phyloP scores from a whole-genome alignment of 768 basidiomycete species.

The Collybia sp. region DNA sequence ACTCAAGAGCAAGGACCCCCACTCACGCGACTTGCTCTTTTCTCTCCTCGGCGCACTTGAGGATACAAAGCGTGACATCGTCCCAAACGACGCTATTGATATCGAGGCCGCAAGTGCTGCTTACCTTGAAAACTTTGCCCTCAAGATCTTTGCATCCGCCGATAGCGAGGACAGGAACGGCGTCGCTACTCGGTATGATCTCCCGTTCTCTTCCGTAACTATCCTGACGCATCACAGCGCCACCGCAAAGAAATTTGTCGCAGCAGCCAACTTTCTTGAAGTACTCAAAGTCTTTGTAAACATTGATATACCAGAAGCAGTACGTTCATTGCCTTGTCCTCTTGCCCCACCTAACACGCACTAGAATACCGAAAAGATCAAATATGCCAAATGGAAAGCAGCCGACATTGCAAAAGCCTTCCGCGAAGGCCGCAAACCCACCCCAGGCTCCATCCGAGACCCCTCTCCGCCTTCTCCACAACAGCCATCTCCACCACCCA shows the following conservation, averaged over 20 bases:
- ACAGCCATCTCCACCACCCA: not conserved
- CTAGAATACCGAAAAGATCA: slow-evolving; percentile 83
- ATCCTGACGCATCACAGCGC: slow-evolving; percentile 38
- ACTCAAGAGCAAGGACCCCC: slow-evolving; percentile 59
- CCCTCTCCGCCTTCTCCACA: slow-evolving; percentile 11
- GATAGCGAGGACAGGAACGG: slow-evolving; percentile 90
- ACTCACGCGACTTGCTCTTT: slow-evolving; percentile 66
- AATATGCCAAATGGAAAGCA: slow-evolving; percentile 97
- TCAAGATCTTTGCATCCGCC: slow-evolving; percentile 82
- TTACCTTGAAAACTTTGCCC: slow-evolving; percentile 93
- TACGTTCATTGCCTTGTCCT: slow-evolving; percentile 22
- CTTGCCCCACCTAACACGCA: not conserved
- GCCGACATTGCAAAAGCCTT: slow-evolving; percentile 92
- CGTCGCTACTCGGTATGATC: slow-evolving; percentile 61
- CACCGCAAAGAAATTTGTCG: slow-evolving; percentile 93
- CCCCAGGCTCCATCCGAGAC: slow-evolving; percentile 48
- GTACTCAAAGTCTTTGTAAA: slow-evolving; percentile 74
- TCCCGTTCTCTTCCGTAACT: not conserved
- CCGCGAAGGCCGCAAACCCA: slow-evolving; percentile 86
- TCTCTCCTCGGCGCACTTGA: slow-evolving; percentile 77
- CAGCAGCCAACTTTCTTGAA: slow-evolving; percentile 93
- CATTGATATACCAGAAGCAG: slow-evolving; percentile 51
- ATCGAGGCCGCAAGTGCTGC: slow-evolving; percentile 80
- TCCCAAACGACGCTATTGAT: slow-evolving; percentile 74
- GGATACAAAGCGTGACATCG: slow-evolving; percentile 71